These are phyloP conservation scores for Takakia lepidozioides DNA, from an alignment of 225 moss, liverwort and hornwort species.

Conservation along the genomic window DNA sequence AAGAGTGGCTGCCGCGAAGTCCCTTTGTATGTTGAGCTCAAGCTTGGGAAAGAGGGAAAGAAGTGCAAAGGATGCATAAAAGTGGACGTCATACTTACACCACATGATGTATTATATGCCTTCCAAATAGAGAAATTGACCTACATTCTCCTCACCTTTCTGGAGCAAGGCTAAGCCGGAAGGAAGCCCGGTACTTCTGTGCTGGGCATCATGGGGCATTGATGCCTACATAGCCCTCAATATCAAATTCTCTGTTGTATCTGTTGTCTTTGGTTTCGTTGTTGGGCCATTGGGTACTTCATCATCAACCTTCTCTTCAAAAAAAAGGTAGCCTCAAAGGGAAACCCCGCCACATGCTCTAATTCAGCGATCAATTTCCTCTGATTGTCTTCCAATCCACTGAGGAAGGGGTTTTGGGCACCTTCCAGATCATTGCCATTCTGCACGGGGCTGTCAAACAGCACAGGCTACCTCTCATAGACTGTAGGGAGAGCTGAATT, in stretches of 20 bases:
- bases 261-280: constrained; percentile 21
- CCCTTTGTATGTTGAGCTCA: constrained; percentile 41
- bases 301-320: constrained; percentile 9
- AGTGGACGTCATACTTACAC: constrained; percentile 98
- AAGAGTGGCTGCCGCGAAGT: constrained; percentile 39
- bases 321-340: too few species aligned
- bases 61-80: constrained; percentile 89
- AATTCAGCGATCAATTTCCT: constrained; percentile 2
- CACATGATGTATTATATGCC: constrained; percentile 96
- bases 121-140: constrained; percentile 92
- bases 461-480: too few species aligned
- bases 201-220: constrained; percentile 53
- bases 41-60: constrained; percentile 44
- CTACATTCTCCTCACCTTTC: constrained; percentile 86
- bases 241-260: constrained; percentile 55
- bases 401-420: neutral
- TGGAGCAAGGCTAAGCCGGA: constrained; percentile 78
- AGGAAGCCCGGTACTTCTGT: constrained; percentile 47
- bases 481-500: too few species aligned
- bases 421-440: neutral
- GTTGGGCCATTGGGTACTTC: too few species aligned
- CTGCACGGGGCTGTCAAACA: neutral
- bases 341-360: constrained; percentile 18
- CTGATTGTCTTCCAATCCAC: constrained; percentile 13
- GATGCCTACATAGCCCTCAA: constrained; percentile 53